phyloP scores from a whole-genome alignment of 495 filamentous ascomycete species.

The Aspergillus haitiensis region DNA sequence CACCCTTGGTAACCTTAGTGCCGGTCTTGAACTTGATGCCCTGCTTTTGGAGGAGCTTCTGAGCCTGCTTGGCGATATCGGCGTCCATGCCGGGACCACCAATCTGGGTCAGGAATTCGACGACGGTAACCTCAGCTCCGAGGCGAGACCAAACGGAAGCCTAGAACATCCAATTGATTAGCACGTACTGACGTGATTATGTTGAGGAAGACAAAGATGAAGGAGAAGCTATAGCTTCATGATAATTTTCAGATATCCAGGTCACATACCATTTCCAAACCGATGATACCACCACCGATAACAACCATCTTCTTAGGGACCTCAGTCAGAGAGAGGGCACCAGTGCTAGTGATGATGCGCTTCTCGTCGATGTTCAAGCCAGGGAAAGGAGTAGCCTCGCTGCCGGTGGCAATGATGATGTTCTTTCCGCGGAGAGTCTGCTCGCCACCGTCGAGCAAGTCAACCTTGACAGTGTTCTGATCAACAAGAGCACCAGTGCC shows the following conservation, averaged over 20 bases:
- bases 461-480: constrained; percentile 88
- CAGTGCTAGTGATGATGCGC: constrained; percentile 93
- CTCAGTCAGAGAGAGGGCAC: constrained; percentile 82
- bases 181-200: not conserved
- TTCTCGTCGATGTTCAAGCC: constrained; percentile 96
- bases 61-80: constrained; percentile 87
- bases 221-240: too few species aligned
- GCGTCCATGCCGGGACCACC: constrained; percentile 97
- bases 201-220: not conserved
- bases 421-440: constrained; percentile 84
- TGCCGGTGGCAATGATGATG: constrained; percentile 94
- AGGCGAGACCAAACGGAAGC: constrained; percentile 95
- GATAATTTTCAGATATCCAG: not conserved
- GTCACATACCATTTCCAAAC: constrained; percentile 82
- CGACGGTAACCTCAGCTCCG: constrained; percentile 91
- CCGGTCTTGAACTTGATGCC: constrained; percentile 97
- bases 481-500: constrained; percentile 83
- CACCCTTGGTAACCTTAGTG: constrained; percentile 90
- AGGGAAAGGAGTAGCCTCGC: constrained; percentile 93
- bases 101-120: constrained; percentile 94
- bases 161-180: constrained; percentile 28
- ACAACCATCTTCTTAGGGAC: constrained; percentile 97
- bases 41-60: constrained; percentile 93
- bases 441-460: constrained; percentile 88
- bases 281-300: constrained; percentile 98